Evolutionary conservation across 805 yeast species (phyloP), one percentile per base, ranked within the genome.

Genomic region (Metschnikowia henanensis): DNA sequence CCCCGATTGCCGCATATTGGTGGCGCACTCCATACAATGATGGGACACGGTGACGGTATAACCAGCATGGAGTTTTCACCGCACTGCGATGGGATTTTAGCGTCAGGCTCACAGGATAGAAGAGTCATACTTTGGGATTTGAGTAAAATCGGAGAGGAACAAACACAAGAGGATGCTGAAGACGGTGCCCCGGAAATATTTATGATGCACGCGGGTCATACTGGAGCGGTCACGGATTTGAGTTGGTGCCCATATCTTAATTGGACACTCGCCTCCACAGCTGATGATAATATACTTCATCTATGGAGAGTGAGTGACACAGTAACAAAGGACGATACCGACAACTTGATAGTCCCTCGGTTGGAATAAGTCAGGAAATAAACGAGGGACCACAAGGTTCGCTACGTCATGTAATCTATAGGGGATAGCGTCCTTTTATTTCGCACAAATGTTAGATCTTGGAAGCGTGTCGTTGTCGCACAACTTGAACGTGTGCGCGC

Each of bases 151-250:
- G 97, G 97, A 4, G 86, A 82, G 50, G 96, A 88, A 58, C 95
- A 87, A 61, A 75, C 75, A 12, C 90, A 81, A 52, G 96, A 88
- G 53, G 96, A 89, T 59, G 86, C 89, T 23, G 95, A 86, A 51
- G 97, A 89, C 57, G 97, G 95, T 30, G 85, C 85, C 21, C 92
- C 96, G 4, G 97, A 89, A 61, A 65, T 89, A 28, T 70, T 88
- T 55, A 85, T 88, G 90, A 85, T 89, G 83, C 96, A 89, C 60
- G 95, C 95, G 30, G 96, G 96, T 17, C 96, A 89, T 59, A 83
- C 90, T 16, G 84, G 88, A 15, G 73, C 84, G 5, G 83, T 87
- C 15, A 81, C 83, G 33, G 95, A 87, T 60, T 71, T 87, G 52
- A 76, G 81, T 26, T 82, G 87, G 73, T 84, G 82, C 57, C 81